Evolutionary conservation across 306 rosid species (phyloP).

Genomic region (Vigna trinervia): DNA sequence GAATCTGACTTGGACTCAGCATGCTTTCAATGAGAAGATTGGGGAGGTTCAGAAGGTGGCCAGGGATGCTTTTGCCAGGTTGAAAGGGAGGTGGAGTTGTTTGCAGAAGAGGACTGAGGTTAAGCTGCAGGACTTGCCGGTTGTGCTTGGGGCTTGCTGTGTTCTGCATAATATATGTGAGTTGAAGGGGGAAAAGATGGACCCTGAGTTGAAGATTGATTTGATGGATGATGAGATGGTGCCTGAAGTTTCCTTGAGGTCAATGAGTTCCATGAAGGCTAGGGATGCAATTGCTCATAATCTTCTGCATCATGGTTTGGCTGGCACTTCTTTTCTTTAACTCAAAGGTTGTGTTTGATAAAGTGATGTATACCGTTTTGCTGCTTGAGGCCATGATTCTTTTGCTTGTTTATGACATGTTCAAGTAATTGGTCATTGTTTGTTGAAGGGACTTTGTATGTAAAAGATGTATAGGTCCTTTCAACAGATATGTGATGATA

Average conservation of each 20-base stretch:
- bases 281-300: slow-evolving; percentile 95
- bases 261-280: slow-evolving; percentile 67
- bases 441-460: slow-evolving; percentile 57
- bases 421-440: slow-evolving; percentile 49
- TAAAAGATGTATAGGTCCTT: slow-evolving; percentile 52
- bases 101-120: slow-evolving; percentile 89
- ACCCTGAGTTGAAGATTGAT: slow-evolving; percentile 59
- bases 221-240: slow-evolving; percentile 81
- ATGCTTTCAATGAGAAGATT: slow-evolving; percentile 91
- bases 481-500: slow-evolving; percentile 45
- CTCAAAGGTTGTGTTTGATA: slow-evolving; percentile 23
- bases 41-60: slow-evolving; percentile 76
- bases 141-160: slow-evolving; percentile 94
- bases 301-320: slow-evolving; percentile 94
- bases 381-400: slow-evolving; percentile 36
- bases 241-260: slow-evolving; percentile 71
- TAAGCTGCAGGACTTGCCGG: slow-evolving; percentile 87
- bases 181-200: slow-evolving; percentile 69
- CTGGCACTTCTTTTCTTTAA: slow-evolving; percentile 83
- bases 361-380: neutral
- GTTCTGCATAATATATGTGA: slow-evolving; percentile 95
- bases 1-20: slow-evolving; percentile 89
- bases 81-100: slow-evolving; percentile 94
- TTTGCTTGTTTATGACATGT: slow-evolving; percentile 48
- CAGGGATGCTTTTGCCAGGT: slow-evolving; percentile 73